A percentile compares a stretch with the other conserved stretches of the same genome.
These are phyloP conservation scores for Angophora floribunda DNA, from an alignment of 345 rosid genomes.

Conservation along the genomic window DNA sequence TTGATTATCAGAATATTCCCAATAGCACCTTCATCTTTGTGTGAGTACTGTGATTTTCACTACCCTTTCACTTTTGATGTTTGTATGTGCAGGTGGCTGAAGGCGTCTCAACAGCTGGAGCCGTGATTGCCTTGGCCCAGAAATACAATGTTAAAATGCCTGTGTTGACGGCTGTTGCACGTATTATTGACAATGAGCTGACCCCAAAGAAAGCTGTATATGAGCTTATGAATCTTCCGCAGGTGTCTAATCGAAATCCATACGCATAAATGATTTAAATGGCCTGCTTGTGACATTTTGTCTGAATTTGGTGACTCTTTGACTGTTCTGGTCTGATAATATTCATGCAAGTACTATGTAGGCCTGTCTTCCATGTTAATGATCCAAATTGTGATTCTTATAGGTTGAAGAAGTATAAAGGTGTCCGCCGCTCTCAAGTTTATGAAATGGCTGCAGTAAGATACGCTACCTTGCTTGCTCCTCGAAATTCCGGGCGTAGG, in stretches of 20 bases:
- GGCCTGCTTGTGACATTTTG: background rate
- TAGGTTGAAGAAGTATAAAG: slow-evolving; percentile 8
- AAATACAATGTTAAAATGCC: slow-evolving; percentile 91
- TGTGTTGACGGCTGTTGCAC: slow-evolving; percentile 88
- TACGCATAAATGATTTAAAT: background rate
- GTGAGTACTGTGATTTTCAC: background rate
- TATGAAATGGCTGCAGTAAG: background rate
- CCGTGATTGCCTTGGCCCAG: slow-evolving; percentile 90
- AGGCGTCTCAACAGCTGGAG: slow-evolving; percentile 95
- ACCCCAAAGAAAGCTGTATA: slow-evolving; percentile 81
- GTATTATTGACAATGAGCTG: slow-evolving; percentile 75
- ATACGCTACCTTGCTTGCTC: background rate
- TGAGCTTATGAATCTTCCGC: slow-evolving; percentile 69
- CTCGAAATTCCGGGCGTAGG: background rate
- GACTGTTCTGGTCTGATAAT: background rate
- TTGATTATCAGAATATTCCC: background rate
- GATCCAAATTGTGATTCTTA: background rate
- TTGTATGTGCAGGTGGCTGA: slow-evolving; percentile 60
- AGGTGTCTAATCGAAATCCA: background rate
- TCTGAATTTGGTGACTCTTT: background rate
- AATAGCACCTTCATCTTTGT: background rate
- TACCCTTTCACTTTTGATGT: background rate
- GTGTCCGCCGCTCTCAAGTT: background rate
- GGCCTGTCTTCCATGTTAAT: background rate
- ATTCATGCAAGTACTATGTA: background rate